These are phyloP conservation scores for Ballota nigra DNA, from an alignment of 257 asterid species.

Conservation along the genomic window DNA sequence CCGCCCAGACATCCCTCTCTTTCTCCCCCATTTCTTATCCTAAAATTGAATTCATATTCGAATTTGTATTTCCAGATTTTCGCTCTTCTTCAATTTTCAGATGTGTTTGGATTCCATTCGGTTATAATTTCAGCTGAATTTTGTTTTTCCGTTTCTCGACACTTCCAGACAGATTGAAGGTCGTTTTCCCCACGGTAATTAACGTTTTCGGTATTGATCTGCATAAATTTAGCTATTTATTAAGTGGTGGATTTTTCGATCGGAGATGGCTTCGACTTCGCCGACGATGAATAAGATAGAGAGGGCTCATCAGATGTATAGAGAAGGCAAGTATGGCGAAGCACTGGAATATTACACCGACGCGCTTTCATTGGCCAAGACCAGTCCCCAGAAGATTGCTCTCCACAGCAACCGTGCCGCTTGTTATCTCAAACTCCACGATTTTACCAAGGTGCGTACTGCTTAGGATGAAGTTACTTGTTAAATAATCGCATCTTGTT, in stretches of 20 bases:
- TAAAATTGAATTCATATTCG: neutral
- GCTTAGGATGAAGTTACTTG: neutral
- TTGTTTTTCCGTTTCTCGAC: neutral
- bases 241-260: slow-evolving; percentile 18
- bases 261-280: slow-evolving; percentile 60
- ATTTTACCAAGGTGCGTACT: slow-evolving; percentile 63
- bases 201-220: slow-evolving; percentile 5
- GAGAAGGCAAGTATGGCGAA: slow-evolving; percentile 75
- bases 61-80: neutral
- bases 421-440: slow-evolving; percentile 82
- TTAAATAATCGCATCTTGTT: neutral
- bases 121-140: neutral
- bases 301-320: slow-evolving; percentile 91
- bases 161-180: neutral
- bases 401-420: slow-evolving; percentile 99
- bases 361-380: slow-evolving; percentile 83
- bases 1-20: slow-evolving; percentile 3
- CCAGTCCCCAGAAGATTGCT: slow-evolving; percentile 84
- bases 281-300: slow-evolving; percentile 71
- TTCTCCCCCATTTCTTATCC: slow-evolving; percentile 12
- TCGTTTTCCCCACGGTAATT: neutral
- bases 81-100: neutral
- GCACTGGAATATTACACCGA: slow-evolving; percentile 82
- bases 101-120: neutral
- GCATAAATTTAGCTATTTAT: neutral